Evolutionary conservation across 306 rosid genomes (phyloP), one percentile per base, ranked within the genome.

Genomic region (Sicyos edulis): DNA sequence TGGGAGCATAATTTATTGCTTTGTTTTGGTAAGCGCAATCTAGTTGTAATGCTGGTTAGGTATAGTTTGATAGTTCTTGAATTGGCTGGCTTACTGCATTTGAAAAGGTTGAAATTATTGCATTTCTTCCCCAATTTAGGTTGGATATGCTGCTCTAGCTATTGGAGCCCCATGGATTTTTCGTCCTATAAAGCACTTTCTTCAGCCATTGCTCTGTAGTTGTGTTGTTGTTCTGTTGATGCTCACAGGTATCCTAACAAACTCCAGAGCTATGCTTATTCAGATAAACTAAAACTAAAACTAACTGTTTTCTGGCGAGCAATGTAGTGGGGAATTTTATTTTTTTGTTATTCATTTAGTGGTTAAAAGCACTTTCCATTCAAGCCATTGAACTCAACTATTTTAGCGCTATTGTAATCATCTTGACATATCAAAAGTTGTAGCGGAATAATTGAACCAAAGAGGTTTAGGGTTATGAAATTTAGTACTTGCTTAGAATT

Each of bases 1-100:
- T 73, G 99, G 95, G 16, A 89, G 96, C 77, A 80, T 95, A 24
- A 74, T 95, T 76, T 95, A 89, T 83, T 95, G 95, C 74, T 54
- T 95, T 20, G 16, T 87, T 52, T 66, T 88, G 91, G 97, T 79
- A 84, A 86, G 92, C 81, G 17, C 3, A 71, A 22, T 64, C 34
- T 54, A 51, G 10, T 45, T 8, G 14, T 63, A 13, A 53, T 71
- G 54, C 29, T 34, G 55, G 81, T 62, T 77, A 42, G 49, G 29
- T 15, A 53, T 34, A 20, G 44, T 26, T 4, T 6, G 22, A 8
- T 58, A 57, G 63, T 62, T 10, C 71, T 47, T 50, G 10, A 13
- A 15, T 49, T 74, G 37, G 8, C 32, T 63, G 58, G 78, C 53
- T 40, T 32, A 26, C 32, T 71, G 19, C 32, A 10, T 22, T 50